These are phyloP conservation scores for Kuraishia cidri DNA, from an alignment of 805 yeast species.

Conservation along the genomic window DNA sequence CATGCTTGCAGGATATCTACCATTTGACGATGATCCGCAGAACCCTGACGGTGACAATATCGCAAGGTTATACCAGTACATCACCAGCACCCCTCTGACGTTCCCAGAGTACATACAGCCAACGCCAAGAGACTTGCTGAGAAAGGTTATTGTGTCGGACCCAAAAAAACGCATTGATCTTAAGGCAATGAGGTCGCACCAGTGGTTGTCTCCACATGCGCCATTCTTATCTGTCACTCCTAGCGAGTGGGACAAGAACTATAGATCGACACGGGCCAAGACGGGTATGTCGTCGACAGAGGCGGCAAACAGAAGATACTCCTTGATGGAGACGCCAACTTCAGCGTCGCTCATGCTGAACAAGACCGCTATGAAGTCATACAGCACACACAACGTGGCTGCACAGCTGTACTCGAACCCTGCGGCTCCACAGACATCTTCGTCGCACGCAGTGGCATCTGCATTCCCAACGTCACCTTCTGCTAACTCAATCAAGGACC, in stretches of 20 bases:
- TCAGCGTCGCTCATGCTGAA: constrained; percentile 24
- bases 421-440: constrained; percentile 63
- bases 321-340: constrained; percentile 34
- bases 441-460: constrained; percentile 48
- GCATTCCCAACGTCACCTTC: constrained; percentile 30
- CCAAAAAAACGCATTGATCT: constrained; percentile 70
- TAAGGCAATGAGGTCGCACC: constrained; percentile 66
- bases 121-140: constrained; percentile 79
- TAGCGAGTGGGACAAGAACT: constrained; percentile 76
- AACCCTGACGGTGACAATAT: constrained; percentile 96
- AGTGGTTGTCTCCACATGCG: constrained; percentile 83
- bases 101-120: constrained; percentile 93
- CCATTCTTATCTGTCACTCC: constrained; percentile 80
- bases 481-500: constrained; percentile 12
- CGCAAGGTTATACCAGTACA: constrained; percentile 82
- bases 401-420: constrained; percentile 38
- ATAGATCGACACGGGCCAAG: constrained; percentile 27
- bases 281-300: constrained; percentile 8
- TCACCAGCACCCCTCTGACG: constrained; percentile 83
- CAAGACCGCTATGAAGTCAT: constrained; percentile 21
- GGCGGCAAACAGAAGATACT: constrained; percentile 24
- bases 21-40: constrained; percentile 95
- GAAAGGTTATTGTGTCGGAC: constrained; percentile 78
- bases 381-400: constrained; percentile 27
- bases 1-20: constrained; percentile 94